These are phyloP conservation scores for Lichtheimia corymbifera DNA, from an alignment of 371 early-diverging fungal species.

Conservation along the genomic window DNA sequence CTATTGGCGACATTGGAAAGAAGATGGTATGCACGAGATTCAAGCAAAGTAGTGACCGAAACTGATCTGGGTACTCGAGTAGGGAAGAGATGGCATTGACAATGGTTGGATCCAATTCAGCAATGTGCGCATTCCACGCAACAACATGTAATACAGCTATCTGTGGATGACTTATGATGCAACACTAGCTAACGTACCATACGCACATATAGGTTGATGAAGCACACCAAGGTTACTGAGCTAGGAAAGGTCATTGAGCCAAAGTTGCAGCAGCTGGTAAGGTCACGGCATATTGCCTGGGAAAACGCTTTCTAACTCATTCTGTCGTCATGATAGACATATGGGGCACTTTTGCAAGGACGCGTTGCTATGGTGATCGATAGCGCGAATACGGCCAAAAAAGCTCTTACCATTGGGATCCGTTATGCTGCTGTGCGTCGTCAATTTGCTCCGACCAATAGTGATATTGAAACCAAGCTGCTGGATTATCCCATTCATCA, in stretches of 20 bases:
- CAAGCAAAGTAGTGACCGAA: neutral
- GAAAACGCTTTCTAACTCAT: too few species aligned
- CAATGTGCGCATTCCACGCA: constrained; percentile 77
- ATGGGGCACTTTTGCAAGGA: constrained; percentile 86
- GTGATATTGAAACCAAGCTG: constrained; percentile 77
- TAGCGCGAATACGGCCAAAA: constrained; percentile 85
- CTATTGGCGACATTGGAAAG: constrained; percentile 73
- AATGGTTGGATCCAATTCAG: constrained; percentile 88
- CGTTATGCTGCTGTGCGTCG: constrained; percentile 92
- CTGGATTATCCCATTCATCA: constrained; percentile 93
- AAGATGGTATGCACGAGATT: constrained; percentile 54
- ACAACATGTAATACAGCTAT: constrained; percentile 55
- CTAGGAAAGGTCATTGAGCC: constrained; percentile 74
- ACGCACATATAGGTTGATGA: constrained; percentile 57
- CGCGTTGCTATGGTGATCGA: constrained; percentile 91
- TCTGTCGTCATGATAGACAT: constrained; percentile 60
- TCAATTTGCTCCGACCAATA: constrained; percentile 67
- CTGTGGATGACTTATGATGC: too few species aligned
- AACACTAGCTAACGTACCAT: too few species aligned
- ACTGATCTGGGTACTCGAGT: neutral
- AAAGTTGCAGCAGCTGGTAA: constrained; percentile 48
- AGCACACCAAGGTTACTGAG: constrained; percentile 89
- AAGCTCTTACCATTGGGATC: constrained; percentile 89
- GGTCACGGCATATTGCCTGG: neutral
- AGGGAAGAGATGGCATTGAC: constrained; percentile 78